Percentiles rank a stretch among this genome's conserved stretches.
Evolutionary conservation across 2,329 filamentous ascomycete genomes (phyloP).

Genomic region (Alternaria rosae): DNA sequence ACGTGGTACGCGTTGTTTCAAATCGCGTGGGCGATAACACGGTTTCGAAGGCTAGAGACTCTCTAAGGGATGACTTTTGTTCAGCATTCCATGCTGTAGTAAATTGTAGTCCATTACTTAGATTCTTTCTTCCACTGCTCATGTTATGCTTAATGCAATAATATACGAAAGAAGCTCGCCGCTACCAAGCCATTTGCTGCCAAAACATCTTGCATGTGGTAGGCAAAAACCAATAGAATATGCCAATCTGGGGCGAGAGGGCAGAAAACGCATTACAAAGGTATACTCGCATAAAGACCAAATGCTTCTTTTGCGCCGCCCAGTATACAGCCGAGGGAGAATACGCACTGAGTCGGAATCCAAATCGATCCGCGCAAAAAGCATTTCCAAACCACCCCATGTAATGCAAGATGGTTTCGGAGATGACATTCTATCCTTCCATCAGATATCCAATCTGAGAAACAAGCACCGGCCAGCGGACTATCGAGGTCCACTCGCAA

Average conservation of each 20-base stretch:
- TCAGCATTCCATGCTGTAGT: background rate
- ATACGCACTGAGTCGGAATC: constrained; percentile 7
- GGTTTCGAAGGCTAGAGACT: background rate
- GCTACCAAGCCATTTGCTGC: background rate
- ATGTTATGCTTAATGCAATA: constrained; percentile 5
- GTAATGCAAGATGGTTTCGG: constrained; percentile 31
- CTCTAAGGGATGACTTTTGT: background rate
- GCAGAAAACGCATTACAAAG: constrained; percentile 30
- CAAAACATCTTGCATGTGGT: background rate
- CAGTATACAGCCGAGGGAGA: constrained; percentile 12
- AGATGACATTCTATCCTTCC: constrained; percentile 31
- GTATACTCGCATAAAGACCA: constrained; percentile 22
- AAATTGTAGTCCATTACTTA: background rate
- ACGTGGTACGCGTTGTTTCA: background rate
- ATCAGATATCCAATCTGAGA: constrained; percentile 32
- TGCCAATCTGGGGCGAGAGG: constrained; percentile 15
- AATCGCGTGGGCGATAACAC: background rate
- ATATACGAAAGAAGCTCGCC: constrained; percentile 19
- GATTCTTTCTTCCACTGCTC: background rate
- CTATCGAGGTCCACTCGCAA: constrained; percentile 6
- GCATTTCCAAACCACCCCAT: constrained; percentile 15
- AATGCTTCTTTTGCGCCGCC: constrained; percentile 10
- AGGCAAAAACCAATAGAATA: background rate
- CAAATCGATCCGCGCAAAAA: constrained; percentile 10
- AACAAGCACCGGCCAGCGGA: constrained; percentile 11